A percentile compares a stretch with the other conserved stretches of the same genome.
These are phyloP conservation scores for Sordariomycetes sp. DNA, from an alignment of 2,329 filamentous ascomycete species.

Conservation along the genomic window DNA sequence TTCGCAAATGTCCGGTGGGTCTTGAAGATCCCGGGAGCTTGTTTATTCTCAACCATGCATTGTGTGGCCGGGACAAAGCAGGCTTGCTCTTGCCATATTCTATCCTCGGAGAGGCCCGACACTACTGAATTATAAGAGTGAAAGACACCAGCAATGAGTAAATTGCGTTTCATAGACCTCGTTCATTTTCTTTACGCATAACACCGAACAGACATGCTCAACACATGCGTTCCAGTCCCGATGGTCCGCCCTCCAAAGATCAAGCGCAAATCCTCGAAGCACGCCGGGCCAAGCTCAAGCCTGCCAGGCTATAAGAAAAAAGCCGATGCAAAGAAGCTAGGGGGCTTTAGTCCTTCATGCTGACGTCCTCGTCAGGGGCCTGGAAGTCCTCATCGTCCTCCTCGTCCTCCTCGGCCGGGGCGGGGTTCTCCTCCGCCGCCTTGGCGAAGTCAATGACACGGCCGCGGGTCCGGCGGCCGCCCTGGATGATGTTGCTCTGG, in stretches of 20 bases:
- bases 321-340: neutral
- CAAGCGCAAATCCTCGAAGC: neutral
- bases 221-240: neutral
- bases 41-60: too few species aligned
- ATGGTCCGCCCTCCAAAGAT: neutral
- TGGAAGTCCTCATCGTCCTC: constrained; percentile 60
- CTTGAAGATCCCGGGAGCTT: too few species aligned
- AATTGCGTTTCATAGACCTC: constrained; percentile 1
- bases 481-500: constrained; percentile 71
- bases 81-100: neutral
- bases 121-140: neutral
- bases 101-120: neutral
- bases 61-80: too few species aligned
- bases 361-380: constrained; percentile 53
- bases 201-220: neutral
- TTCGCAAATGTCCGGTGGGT: too few species aligned
- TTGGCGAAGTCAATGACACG: constrained; percentile 89
- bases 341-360: constrained; percentile 49
- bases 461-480: constrained; percentile 77
- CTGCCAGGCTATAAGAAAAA: neutral
- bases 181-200: constrained; percentile 4
- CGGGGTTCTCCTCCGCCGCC: constrained; percentile 68
- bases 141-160: neutral
- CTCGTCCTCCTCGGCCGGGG: constrained; percentile 69
- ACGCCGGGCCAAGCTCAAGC: neutral